Evolutionary conservation across 495 filamentous ascomycete species (phyloP).

Genomic region (Penicillium paradoxum): DNA sequence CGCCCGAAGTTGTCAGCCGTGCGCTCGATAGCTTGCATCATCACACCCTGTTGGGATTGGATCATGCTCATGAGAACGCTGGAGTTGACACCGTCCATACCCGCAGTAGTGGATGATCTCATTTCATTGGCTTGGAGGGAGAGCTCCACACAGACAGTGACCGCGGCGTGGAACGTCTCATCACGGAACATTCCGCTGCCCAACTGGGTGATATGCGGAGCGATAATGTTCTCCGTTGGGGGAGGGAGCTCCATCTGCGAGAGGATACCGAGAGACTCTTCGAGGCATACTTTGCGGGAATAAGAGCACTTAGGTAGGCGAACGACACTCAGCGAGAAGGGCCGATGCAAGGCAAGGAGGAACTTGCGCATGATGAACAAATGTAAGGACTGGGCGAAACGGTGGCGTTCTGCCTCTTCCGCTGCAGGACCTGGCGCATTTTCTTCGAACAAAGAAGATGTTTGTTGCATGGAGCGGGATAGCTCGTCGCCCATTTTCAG

Average conservation of each 20-base stretch:
- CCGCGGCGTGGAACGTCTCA: conserved; percentile 35
- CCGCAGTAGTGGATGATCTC: conserved; percentile 7
- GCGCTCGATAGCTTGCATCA: conserved; percentile 34
- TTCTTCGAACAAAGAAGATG: conserved; percentile 24
- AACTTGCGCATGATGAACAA: conserved; percentile 48
- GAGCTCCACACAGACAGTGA: conserved; percentile 36
- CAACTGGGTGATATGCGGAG: conserved; percentile 32
- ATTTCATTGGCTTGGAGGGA: conserved; percentile 32
- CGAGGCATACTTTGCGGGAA: conserved; percentile 51
- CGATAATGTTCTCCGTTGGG: conserved; percentile 14
- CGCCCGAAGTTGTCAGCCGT: conserved; percentile 30
- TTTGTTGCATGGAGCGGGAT: conserved; percentile 28
- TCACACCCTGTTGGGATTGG: conserved; percentile 33
- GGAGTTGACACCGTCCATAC: conserved; percentile 19
- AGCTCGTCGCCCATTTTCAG: conserved; percentile 44
- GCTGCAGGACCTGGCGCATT: conserved; percentile 18
- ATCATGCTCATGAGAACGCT: conserved; percentile 33
- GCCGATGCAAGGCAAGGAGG: conserved; percentile 48
- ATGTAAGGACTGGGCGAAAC: conserved; percentile 32
- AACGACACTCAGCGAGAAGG: conserved; percentile 47
- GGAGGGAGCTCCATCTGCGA: conserved; percentile 36
- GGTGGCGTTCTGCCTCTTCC: conserved; percentile 18
- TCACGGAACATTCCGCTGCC: conserved; percentile 37
- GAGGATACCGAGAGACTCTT: conserved; percentile 46
- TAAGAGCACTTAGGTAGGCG: conserved; percentile 50